Percentiles rank a stretch among this genome's conserved stretches.
These are phyloP conservation scores for Isatis lusitanica DNA, from an alignment of 441 rosid species.

Conservation along the genomic window DNA sequence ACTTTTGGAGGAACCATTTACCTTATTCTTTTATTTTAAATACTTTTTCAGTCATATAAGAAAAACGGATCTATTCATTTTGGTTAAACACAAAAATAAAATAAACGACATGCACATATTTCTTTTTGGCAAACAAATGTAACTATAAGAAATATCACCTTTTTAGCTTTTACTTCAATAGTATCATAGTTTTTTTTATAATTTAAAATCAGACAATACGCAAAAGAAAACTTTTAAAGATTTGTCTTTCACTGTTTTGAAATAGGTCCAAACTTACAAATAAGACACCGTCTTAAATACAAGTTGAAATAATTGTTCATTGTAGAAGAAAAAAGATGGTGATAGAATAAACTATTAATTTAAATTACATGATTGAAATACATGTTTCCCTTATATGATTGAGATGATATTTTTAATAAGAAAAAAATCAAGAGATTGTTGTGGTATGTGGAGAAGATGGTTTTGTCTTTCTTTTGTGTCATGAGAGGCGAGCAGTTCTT, in stretches of 20 bases:
- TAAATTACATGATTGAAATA: not conserved
- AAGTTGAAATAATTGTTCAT: not conserved
- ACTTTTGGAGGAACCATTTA: too few relatives aligned
- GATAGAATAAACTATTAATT: not conserved
- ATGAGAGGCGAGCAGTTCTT: slow-evolving; percentile 35
- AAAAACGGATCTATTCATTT: too few relatives aligned
- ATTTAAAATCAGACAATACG: not conserved
- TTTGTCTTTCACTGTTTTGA: not conserved
- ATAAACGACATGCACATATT: too few relatives aligned
- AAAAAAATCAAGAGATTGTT: slow-evolving; percentile 20
- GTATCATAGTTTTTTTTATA: not conserved
- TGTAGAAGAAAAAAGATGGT: not conserved
- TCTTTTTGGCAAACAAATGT: too few relatives aligned
- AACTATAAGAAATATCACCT: not conserved
- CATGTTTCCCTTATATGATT: slow-evolving; percentile 20
- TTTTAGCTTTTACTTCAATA: not conserved
- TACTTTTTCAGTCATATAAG: too few relatives aligned
- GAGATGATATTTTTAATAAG: slow-evolving; percentile 29
- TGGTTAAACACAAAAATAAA: too few relatives aligned
- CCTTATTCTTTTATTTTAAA: too few relatives aligned
- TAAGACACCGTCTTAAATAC: slow-evolving; percentile 5
- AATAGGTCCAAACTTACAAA: not conserved
- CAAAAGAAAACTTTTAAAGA: not conserved
- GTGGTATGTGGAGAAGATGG: slow-evolving; percentile 38
- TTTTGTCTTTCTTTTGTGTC: slow-evolving; percentile 35